Base-by-base conservation (phyloP, 208 protist species). In the Kentomonas sorsogonicus region DNA sequence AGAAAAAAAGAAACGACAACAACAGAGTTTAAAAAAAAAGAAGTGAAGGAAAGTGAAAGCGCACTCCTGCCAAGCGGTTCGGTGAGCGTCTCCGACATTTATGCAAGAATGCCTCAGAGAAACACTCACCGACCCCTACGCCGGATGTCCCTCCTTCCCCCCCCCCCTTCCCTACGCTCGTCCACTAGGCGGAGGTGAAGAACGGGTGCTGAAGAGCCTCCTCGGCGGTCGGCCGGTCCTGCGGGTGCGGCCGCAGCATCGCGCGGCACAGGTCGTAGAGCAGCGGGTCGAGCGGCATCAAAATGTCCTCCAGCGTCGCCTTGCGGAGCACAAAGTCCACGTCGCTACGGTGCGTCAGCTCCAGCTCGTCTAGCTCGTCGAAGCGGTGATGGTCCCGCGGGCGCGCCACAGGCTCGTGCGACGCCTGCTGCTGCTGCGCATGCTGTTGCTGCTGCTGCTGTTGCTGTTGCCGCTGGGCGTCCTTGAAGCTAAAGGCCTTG, bases 171-270 rank as follows among this genome's bases (percentile, higher is more conserved):
- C 18, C 38, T 51, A 27, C 38, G 52, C 27, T 53, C 44, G 18
- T 11, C 23, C 51, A 30, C 34, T 63, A 63, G 39, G 58, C 68
- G 36, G 58, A 68, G 30, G 51, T 61, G 46, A 94, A 87, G 41
- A 88, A 96, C n/a, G 82, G 79, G 51, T 94, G 88, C 23, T 56
- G 51, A 55, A 97, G 65, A 13, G 93, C 93, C 30, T 96, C 87
- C 39, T 64, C 83, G 16, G 93, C 83, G 6, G 89, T 89, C 53
- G 43, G 25, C 40, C 36, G 46, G 6, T 27, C 16, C 5, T 40
- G 27, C 23, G 59, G 91, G 59, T 96, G 63, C 55, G 94, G 97
- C 29, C 72, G 60, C 23, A 97, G 69, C 80, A 97, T 74, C 20
- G 66, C 63, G 39, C 66, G 56, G 15, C 68, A 72, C 25, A 91